These are phyloP conservation scores for Acrocalymma vagum DNA, from an alignment of 2,329 filamentous ascomycete genomes.

Conservation along the genomic window DNA sequence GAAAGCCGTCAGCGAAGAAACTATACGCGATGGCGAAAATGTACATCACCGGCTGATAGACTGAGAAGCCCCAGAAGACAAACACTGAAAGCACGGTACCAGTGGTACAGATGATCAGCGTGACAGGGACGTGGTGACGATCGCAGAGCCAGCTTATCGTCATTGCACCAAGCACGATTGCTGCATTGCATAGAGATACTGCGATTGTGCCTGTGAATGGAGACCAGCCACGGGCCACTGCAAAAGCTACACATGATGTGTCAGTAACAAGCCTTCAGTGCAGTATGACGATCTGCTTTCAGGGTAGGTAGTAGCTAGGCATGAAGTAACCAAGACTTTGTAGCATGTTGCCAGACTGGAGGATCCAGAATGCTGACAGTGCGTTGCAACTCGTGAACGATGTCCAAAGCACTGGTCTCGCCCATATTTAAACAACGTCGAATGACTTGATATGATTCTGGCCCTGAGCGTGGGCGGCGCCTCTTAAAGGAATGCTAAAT, in stretches of 20 bases:
- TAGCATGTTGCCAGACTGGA: constrained; percentile 40
- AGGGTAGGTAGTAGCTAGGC: constrained; percentile 38
- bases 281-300: too few relatives aligned
- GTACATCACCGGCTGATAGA: constrained; percentile 39
- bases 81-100: constrained; percentile 49
- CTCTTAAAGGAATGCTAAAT: too few relatives aligned
- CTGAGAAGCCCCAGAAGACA: constrained; percentile 54
- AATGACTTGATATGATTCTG: too few relatives aligned
- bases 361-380: constrained; percentile 40
- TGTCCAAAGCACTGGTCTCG: too few relatives aligned
- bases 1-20: constrained; percentile 30
- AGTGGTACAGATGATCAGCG: constrained; percentile 47
- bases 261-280: too few relatives aligned
- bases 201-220: constrained; percentile 40
- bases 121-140: constrained; percentile 46
- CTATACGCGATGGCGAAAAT: constrained; percentile 37
- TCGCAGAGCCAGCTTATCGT: constrained; percentile 47
- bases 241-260: too few relatives aligned
- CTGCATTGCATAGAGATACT: constrained; percentile 37
- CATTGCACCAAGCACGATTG: constrained; percentile 36
- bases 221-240: constrained; percentile 14
- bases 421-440: too few relatives aligned
- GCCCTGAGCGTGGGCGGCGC: too few relatives aligned
- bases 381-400: too few relatives aligned
- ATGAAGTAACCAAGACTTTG: constrained; percentile 47